These are phyloP conservation scores for Nemania serpens DNA, from an alignment of 2,329 filamentous ascomycete genomes.

Conservation along the genomic window DNA sequence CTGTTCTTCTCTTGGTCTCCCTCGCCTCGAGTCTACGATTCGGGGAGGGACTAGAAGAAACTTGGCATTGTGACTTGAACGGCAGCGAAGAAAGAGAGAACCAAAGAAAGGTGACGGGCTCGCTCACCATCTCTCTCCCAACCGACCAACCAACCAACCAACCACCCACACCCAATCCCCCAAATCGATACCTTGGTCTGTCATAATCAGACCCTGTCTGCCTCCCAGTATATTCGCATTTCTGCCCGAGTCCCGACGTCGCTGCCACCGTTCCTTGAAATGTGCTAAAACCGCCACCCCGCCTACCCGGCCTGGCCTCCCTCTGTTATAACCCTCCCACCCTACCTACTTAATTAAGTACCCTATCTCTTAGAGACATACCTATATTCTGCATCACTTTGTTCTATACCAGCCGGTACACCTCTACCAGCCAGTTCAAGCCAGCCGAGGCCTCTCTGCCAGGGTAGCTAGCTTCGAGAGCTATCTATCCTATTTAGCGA, in stretches of 20 bases:
- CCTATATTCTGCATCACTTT: neutral
- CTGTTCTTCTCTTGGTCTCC: neutral
- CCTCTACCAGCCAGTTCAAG: conserved; percentile 10
- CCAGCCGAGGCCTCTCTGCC: conserved; percentile 11
- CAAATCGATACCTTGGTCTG: conserved; percentile 24
- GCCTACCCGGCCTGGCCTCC: conserved; percentile 24
- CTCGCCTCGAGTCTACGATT: neutral
- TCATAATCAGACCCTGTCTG: conserved; percentile 7
- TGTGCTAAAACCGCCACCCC: conserved; percentile 30
- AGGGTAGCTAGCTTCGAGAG: conserved; percentile 24
- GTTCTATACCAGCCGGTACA: conserved; percentile 11
- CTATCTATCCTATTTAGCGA: conserved; percentile 13
- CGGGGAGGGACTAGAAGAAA: neutral
- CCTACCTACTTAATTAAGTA: too few species aligned
- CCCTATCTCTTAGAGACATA: neutral
- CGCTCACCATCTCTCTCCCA: conserved; percentile 23
- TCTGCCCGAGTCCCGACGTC: conserved; percentile 26
- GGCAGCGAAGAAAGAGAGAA: neutral
- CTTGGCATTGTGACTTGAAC: neutral
- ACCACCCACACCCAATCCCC: conserved; percentile 22
- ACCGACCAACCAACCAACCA: conserved; percentile 7
- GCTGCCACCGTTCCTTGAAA: conserved; percentile 22
- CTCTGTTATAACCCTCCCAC: conserved; percentile 14
- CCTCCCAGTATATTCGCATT: conserved; percentile 17
- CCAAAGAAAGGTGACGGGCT: conserved; percentile 19